Conservation (phyloP, 306 rosid species). For the Sicyos baderoa region DNA sequence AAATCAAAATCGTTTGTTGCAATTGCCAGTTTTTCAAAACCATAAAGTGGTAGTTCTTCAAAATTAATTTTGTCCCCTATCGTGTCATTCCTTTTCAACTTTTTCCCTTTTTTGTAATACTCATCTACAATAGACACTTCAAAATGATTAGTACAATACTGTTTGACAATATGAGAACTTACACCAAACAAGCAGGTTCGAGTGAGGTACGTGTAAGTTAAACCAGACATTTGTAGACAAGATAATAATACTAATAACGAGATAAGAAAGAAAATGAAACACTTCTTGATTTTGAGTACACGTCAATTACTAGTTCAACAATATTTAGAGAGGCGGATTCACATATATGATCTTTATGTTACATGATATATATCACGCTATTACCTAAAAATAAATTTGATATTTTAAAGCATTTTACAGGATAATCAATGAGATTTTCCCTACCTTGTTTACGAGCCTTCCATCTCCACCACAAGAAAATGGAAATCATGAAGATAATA, state of each 20-base stretch:
- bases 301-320: too few species aligned
- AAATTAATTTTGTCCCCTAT: slow-evolving; percentile 19
- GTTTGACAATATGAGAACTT: too few species aligned
- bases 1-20: slow-evolving; percentile 36
- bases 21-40: slow-evolving; percentile 26
- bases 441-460: neutral
- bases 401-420: too few species aligned
- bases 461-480: neutral
- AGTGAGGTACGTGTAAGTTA: too few species aligned
- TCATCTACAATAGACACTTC: neutral
- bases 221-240: too few species aligned
- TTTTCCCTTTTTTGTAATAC: neutral
- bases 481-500: neutral
- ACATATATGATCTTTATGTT: too few species aligned
- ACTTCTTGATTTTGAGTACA: too few species aligned
- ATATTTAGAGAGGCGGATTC: too few species aligned
- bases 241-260: too few species aligned
- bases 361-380: neutral
- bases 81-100: neutral
- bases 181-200: too few species aligned
- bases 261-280: too few species aligned
- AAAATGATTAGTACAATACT: neutral
- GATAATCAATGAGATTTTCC: neutral
- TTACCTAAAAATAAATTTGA: too few species aligned
- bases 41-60: slow-evolving; percentile 33